Base-by-base conservation (phyloP, 2,329 filamentous ascomycete genomes). In the Gremmenia infestans region DNA sequence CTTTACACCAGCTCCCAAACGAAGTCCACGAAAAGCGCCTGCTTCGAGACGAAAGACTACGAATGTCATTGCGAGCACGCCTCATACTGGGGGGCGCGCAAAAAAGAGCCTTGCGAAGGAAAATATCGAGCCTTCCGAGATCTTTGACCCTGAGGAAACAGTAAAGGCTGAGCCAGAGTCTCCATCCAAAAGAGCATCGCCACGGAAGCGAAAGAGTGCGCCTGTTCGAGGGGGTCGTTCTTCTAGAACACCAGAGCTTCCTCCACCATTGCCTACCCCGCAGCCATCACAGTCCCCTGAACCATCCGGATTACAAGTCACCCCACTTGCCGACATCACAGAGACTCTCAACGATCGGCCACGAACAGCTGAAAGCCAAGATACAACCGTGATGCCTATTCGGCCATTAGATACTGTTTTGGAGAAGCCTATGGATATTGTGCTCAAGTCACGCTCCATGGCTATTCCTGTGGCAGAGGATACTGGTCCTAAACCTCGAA, bases 381-480 rank as follows among this genome's bases (percentile, higher is more conserved):
- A 78, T 57, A 77, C 81, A 32, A 73, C 77, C 1, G 74, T 86
- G 47, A 88, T 88, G 71, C 87, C 88, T 40, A 82, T 93, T 67
- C 89, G 86, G 63, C 79, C 89, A 2, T 85, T 90, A 73, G 83
- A 90, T 64, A 89, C 89, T 0, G 78, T 90, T 56, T 73, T 96
- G 63, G 91, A 96, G 68, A 89, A 84, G 70, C 93, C 93, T 0
- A 92, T 96, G 87, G 93, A 97, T 67, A 96, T 97, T 63, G 85
- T 96, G 49, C 78, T 96, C 57, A 93, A 95, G 73, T 90, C 91
- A 48, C 86, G 92, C 58, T 88, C 87, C 36, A 77, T 87, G 67
- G 79, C 83, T 2, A 77, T 85, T 25, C 80, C 82, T 0, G 74
- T 84, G n/a, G 82, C 89, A 45, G 89, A 96, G 70, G 84, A 90